Base-by-base conservation (phyloP, 768 basidiomycete species). In the Stropharia rugosoannulata region DNA sequence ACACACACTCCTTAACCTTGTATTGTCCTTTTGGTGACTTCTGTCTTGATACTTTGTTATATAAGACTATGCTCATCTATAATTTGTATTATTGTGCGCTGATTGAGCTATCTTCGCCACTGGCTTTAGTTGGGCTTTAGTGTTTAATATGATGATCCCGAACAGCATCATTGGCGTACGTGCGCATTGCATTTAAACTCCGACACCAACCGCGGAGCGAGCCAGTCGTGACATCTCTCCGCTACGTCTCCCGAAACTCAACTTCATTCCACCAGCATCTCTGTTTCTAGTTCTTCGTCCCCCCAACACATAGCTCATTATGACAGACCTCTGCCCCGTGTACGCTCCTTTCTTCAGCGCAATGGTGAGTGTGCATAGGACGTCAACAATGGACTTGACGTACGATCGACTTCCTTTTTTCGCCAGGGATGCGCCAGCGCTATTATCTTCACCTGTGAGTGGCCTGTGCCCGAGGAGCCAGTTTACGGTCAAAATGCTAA, bases 311-410 rank as follows among this genome's bases (percentile, higher is more conserved):
- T 55, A 37, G 49, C 49, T 50, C 52, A 58, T 41, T 45, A 64
- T 66, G 63, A 68, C 69, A 13, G 91, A 93, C 65, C 78, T 89
- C 59, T 94, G 91, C 73, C 91, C 91, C 16, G 94, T 96, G 51
- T 98, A 98, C 75, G 91, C 96, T 55, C 96, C 96, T 63, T 98
- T 98, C 81, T 99, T 99, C 66, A 93, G 93, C 66, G 93, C 90
- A 55, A 94, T 97, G 92, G 94, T 92, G 62, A 69, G 89, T 73
- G 35, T 29, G 25, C 22, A 53, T 8, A 5, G 12, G 35, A 18
- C 10, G 29, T 32, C 36, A 22, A 13, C 25, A 32, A 19, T 12
- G n/a, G 25, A 27, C 52, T 52, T 62, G 61, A 65, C 64, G 66
- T 58, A 49, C 57, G 48, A 39, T 37, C 56, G 47, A 47, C 49